Conservation (phyloP, 257 asterid genomes). For the Primulina tabacum region DNA sequence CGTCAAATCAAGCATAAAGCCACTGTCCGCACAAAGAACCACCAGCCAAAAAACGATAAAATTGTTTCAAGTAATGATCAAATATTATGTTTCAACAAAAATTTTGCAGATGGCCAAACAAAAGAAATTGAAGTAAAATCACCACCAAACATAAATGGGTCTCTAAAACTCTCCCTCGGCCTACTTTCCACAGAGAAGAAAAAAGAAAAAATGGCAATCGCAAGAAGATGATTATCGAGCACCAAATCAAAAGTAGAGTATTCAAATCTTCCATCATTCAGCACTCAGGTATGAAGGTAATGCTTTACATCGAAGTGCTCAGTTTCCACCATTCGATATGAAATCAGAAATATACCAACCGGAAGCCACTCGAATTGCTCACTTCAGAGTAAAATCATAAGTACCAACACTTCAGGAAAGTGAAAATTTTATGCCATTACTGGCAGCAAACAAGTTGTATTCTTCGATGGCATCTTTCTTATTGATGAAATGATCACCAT, state of each 20-base stretch:
- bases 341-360: constrained; percentile 27
- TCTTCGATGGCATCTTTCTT: constrained; percentile 68
- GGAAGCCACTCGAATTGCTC: constrained; percentile 26
- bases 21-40: background rate
- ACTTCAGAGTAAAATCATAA: background rate
- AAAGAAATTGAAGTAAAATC: background rate
- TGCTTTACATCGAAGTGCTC: constrained; percentile 23
- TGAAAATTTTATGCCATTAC: constrained; percentile 76
- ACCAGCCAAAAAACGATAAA: background rate
- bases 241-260: constrained; percentile 36
- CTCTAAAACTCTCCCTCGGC: background rate
- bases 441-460: constrained; percentile 84
- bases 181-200: constrained; percentile 3
- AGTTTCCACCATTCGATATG: constrained; percentile 39
- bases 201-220: constrained; percentile 20
- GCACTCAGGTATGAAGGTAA: constrained; percentile 11
- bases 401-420: constrained; percentile 56
- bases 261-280: constrained; percentile 36
- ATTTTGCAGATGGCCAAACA: background rate
- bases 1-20: background rate
- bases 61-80: background rate
- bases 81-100: background rate
- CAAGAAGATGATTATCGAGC: constrained; percentile 41
- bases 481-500: constrained; percentile 38
- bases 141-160: background rate